Base-by-base conservation (phyloP, 352 stramenopile genomes). In the Pythium periplocum region DNA sequence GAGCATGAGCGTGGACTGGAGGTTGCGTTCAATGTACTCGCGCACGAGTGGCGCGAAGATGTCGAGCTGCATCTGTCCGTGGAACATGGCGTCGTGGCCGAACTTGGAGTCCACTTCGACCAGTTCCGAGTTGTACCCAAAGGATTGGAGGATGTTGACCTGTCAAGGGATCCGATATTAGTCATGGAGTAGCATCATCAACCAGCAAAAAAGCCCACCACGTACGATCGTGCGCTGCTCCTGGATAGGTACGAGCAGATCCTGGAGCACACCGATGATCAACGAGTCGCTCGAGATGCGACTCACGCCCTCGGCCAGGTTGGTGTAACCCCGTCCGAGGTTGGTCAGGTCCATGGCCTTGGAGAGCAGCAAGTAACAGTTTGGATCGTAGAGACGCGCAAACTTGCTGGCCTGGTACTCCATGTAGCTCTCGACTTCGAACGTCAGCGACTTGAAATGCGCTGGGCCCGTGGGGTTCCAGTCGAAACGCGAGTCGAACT, bases 371-470 rank as follows among this genome's bases (percentile, higher is more conserved):
- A 96, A 48, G 62, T 96, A 96, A 69, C 85, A 94, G 66, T 96
- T 95, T 2, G 86, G 79, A 53, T 96, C 86, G 53, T 83, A 95
- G 26, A 82, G 54, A 6, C 81, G 80, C 32, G 84, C 83, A 51
- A 96, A 96, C 59, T 94, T 94, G 57, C 63, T 78, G 36, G 78
- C 85, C 58, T 96, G 82, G 68, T 96, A 92, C 54, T 91, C 77
- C 83, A 96, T 91, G 75, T 96, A 96, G 49, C 70, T 86, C 66
- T 96, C 86, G 0, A 96, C 83, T 34, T 96, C 86, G 45, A 96
- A 96, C 9, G 82, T 94, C 10, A 75, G 55, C n/a, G 70, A 68
- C 56, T 79, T 84, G 51, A 92, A 91, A 41, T 92, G 71, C 60
- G 73, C 73, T 10, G 64, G 62, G 3, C 78, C 80, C 3, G 70